Evolutionary conservation across 257 asterid species (phyloP).

Genomic region (Vinca minor): DNA sequence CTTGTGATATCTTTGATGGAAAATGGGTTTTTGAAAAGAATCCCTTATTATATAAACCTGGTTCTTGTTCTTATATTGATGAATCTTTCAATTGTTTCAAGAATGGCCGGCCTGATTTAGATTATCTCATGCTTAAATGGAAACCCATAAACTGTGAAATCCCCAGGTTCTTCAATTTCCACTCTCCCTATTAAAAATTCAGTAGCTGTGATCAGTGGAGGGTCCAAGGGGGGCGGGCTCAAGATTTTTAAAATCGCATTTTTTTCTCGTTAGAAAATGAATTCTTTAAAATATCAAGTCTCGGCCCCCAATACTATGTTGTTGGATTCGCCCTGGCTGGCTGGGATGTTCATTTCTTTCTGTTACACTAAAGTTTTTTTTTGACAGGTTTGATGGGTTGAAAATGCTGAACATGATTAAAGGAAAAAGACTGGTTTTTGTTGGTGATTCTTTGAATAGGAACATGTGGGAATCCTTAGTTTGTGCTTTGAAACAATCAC

Average conservation of each 20-base stretch:
- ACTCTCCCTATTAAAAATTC: too few relatives aligned
- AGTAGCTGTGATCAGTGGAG: too few relatives aligned
- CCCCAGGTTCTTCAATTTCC: conserved; percentile 40
- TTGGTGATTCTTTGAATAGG: conserved; percentile 63
- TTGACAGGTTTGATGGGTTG: conserved; percentile 39
- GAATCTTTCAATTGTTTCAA: conserved; percentile 53
- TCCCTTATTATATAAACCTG: conserved; percentile 32
- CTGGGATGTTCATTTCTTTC: not conserved
- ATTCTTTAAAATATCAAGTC: too few relatives aligned
- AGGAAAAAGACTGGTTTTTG: conserved; percentile 51
- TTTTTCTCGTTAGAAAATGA: too few relatives aligned
- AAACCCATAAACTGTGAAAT: conserved; percentile 43
- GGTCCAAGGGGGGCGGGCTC: too few relatives aligned
- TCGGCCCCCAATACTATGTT: too few relatives aligned
- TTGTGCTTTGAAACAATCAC: conserved; percentile 41
- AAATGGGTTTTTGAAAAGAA: conserved; percentile 36
- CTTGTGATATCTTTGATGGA: conserved; percentile 51
- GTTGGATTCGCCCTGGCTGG: too few relatives aligned
- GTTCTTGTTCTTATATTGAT: conserved; percentile 41
- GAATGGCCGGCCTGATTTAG: conserved; percentile 50
- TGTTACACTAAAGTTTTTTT: not conserved
- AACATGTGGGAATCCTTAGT: conserved; percentile 68
- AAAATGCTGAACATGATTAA: conserved; percentile 45
- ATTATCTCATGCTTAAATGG: conserved; percentile 41
- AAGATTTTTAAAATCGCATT: too few relatives aligned